These are phyloP conservation scores for Pyrenochaeta sp. DNA, from an alignment of 2,329 filamentous ascomycete genomes.

Conservation along the genomic window DNA sequence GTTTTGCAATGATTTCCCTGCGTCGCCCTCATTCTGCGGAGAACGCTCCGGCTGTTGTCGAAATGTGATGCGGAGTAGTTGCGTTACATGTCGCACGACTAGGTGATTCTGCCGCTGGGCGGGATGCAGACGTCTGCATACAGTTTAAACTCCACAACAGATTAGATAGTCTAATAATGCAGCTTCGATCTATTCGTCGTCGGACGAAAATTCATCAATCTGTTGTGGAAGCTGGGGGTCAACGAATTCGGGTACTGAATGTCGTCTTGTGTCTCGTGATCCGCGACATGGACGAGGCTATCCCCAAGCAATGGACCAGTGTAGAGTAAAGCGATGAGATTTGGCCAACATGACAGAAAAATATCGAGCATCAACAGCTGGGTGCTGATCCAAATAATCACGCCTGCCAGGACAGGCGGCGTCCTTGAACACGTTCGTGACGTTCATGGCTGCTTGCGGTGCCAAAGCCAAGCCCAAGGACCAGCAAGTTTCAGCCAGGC, in stretches of 20 bases:
- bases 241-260: too few species aligned
- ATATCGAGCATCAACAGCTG: not conserved
- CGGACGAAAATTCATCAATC: too few species aligned
- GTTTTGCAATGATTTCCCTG: too few species aligned
- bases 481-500: constrained; percentile 42
- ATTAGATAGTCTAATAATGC: too few species aligned
- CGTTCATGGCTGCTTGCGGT: constrained; percentile 10
- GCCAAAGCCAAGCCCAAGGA: constrained; percentile 29
- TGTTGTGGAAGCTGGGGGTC: too few species aligned
- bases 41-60: not conserved
- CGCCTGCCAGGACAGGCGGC: constrained; percentile 10
- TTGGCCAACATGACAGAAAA: not conserved
- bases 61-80: not conserved
- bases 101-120: not conserved
- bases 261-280: too few species aligned
- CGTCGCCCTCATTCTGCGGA: not conserved
- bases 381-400: not conserved
- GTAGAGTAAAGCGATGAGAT: constrained; percentile 3
- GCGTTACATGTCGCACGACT: not conserved
- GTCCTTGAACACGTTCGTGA: not conserved
- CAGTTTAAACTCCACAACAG: too few species aligned
- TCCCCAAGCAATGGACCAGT: too few species aligned
- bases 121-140: too few species aligned
- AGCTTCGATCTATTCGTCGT: too few species aligned
- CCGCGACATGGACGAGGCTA: too few species aligned